phyloP scores from a whole-genome alignment of 1,139 yeast genomes.

The Geotrichum siamense region DNA sequence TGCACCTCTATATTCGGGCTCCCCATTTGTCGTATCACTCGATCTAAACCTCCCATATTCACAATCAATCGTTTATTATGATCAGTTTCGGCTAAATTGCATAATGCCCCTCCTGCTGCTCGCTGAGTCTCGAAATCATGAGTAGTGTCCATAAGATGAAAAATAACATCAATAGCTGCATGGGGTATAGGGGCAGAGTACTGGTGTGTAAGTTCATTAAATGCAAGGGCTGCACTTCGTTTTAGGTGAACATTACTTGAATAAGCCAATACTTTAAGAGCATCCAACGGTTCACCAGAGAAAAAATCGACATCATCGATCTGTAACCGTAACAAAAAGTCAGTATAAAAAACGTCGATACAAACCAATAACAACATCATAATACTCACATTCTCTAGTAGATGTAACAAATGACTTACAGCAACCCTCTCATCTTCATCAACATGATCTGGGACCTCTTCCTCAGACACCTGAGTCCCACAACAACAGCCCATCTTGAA shows the following conservation, averaged over 20 bases:
- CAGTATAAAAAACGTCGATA: not conserved
- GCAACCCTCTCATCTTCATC: conserved; percentile 99
- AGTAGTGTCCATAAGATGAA: conserved; percentile 74
- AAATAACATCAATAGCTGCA: conserved; percentile 88
- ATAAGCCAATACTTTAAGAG: conserved; percentile 85
- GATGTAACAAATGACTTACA: conserved; percentile 79
- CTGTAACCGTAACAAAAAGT: conserved; percentile 14
- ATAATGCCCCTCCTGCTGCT: conserved; percentile 98
- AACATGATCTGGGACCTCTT: conserved; percentile 39
- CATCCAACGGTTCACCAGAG: conserved; percentile 64
- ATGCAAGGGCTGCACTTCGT: conserved; percentile 95
- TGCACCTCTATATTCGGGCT: conserved; percentile 95
- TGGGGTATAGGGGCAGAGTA: conserved; percentile 72
- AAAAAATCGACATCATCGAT: conserved; percentile 82
- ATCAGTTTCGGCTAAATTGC: conserved; percentile 92
- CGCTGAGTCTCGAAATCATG: conserved; percentile 96
- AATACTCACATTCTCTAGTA: conserved; percentile 68
- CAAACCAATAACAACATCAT: conserved; percentile 17
- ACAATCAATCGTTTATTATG: conserved; percentile 90
- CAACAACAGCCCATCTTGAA: conserved; percentile 28
- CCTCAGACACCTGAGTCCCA: conserved; percentile 44
- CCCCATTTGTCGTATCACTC: conserved; percentile 95
- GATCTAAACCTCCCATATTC: conserved; percentile 97
- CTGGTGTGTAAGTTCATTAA: conserved; percentile 97
- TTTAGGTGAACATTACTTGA: conserved; percentile 92